Evolutionary conservation across 2,329 filamentous ascomycete species (phyloP).

Genomic region (Penicillium sp.): DNA sequence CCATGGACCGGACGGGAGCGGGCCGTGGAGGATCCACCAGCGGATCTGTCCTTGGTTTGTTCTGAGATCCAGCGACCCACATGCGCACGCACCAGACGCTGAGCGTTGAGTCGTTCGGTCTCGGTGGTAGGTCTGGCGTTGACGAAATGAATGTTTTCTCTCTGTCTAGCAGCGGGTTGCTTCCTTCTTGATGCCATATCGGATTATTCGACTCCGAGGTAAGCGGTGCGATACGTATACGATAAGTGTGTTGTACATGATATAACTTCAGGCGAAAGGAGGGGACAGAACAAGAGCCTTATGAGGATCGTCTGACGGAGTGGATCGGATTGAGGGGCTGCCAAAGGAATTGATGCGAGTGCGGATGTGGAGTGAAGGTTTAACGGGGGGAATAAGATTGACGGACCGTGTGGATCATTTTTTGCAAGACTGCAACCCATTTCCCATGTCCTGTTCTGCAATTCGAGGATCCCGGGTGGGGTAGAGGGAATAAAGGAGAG

Average conservation of each 20-base stretch:
- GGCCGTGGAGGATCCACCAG: conserved; percentile 6
- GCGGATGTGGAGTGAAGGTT: background rate
- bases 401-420: background rate
- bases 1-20: background rate
- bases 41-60: conserved; percentile 32
- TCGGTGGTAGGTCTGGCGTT: conserved; percentile 34
- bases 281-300: background rate
- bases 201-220: background rate
- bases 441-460: background rate
- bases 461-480: background rate
- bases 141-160: conserved; percentile 33
- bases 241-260: background rate
- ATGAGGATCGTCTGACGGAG: background rate
- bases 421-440: background rate
- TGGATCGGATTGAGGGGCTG: background rate
- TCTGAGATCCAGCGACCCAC: conserved; percentile 38
- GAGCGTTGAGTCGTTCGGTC: conserved; percentile 26
- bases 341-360: background rate
- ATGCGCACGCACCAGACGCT: conserved; percentile 34
- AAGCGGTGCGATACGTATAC: background rate
- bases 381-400: background rate
- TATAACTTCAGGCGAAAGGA: background rate
- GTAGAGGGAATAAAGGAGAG: background rate
- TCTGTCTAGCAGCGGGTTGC: conserved; percentile 13
- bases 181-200: conserved; percentile 28